Base-by-base conservation (phyloP, 192 early-diverging fungal species). In the Rhizophlyctis rosea region DNA sequence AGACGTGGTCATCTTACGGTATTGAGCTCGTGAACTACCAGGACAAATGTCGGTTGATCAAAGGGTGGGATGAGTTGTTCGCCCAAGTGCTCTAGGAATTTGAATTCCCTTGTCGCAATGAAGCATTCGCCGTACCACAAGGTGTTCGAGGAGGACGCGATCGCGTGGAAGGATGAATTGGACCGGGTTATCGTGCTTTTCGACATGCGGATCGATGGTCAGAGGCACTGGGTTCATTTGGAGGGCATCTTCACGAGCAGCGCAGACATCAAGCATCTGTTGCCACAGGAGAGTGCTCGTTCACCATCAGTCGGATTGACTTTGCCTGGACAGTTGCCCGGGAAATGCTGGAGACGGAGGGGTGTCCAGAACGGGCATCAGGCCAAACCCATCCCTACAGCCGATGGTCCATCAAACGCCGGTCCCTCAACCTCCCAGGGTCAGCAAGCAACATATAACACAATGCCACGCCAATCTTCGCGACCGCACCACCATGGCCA, bases 161-260 rank as follows among this genome's bases (percentile, higher is more conserved):
- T 80, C 2, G 67, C 85, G 14, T 96, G 95, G 94, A 95, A 99
- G 71, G 95, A 98, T 62, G 93, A 94, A 68, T 80, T 99, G 52
- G 98, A 94, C 71, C 87, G 94, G 29, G 84, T 98, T 35, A 93
- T 96, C 66, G 80, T 92, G 33, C 84, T 99, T 36, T 95, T 99
- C 70, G 96, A 99, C 80, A 89, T 98, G 3, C 98, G 98, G 98
- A 95, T 98, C 47, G 96, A 98, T 74, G 98, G 98, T 33, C 98
- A 99, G 78, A 87, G 98, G 36, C 98, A 98, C 70, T 99, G 96
- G 95, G 98, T 99, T 23, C 98, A 99, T 66, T 76, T 99, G 34
- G 95, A 99, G 69, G 98, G 96, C 34, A 98, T 99, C 54, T 99
- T 99, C 68, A 87, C 91, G 35, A 89, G 93, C 54, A 95, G 90